These are phyloP conservation scores for Fusarium anthophilum DNA, from an alignment of 2,329 filamentous ascomycete genomes.

Conservation along the genomic window DNA sequence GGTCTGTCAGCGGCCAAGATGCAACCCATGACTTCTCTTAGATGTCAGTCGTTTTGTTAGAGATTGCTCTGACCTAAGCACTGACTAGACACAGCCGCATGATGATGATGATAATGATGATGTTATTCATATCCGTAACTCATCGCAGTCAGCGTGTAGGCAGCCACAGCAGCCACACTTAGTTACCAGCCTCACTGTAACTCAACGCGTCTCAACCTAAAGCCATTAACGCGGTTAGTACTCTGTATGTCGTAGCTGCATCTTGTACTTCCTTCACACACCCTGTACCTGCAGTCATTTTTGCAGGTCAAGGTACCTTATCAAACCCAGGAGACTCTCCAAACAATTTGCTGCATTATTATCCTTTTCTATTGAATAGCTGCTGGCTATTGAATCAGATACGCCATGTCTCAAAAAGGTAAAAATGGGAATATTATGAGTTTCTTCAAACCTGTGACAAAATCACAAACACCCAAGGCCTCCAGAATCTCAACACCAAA, in stretches of 20 bases:
- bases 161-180: slow-evolving; percentile 21
- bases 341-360: background rate
- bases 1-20: background rate
- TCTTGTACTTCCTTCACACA: slow-evolving; percentile 10
- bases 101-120: background rate
- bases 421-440: slow-evolving; percentile 49
- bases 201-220: slow-evolving; percentile 13
- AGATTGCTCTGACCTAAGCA: background rate
- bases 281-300: slow-evolving; percentile 4
- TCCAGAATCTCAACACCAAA: slow-evolving; percentile 6
- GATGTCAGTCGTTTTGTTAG: background rate
- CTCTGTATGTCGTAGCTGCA: background rate
- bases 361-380: too few relatives aligned
- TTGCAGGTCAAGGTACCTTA: background rate
- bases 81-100: background rate
- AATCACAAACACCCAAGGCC: slow-evolving; percentile 15
- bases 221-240: slow-evolving; percentile 27
- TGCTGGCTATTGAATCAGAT: background rate
- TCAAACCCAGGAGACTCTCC: background rate
- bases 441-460: slow-evolving; percentile 51
- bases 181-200: background rate
- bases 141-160: background rate
- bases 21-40: background rate
- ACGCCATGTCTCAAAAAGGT: slow-evolving; percentile 36
- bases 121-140: background rate